Evolutionary conservation across 495 filamentous ascomycete species (phyloP).

Genomic region (Neurospora tetrasperma): DNA sequence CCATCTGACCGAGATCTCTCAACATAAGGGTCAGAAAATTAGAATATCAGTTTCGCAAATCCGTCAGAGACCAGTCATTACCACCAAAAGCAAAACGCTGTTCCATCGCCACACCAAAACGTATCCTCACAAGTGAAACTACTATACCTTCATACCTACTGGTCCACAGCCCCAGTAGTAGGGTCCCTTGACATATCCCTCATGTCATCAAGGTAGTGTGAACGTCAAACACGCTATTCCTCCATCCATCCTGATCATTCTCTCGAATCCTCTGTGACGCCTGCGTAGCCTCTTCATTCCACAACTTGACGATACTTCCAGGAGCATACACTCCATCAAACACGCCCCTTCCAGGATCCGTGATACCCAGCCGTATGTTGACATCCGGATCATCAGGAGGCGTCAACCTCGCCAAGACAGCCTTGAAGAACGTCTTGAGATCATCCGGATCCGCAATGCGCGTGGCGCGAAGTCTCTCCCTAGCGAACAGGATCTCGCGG

Average conservation of each 20-base stretch:
- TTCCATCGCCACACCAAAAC: neutral
- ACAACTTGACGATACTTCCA: slow-evolving; percentile 75
- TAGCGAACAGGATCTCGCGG: slow-evolving; percentile 73
- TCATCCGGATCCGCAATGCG: slow-evolving; percentile 74
- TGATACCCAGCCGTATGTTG: slow-evolving; percentile 57
- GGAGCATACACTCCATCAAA: slow-evolving; percentile 83
- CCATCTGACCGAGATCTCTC: neutral
- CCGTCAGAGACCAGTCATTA: neutral
- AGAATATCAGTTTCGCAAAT: neutral
- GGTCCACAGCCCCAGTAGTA: neutral
- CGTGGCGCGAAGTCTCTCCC: slow-evolving; percentile 77
- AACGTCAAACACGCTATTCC: slow-evolving; percentile 79
- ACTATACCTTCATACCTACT: neutral
- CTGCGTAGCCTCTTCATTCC: slow-evolving; percentile 64
- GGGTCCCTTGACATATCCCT: neutral
- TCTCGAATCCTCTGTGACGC: slow-evolving; percentile 52
- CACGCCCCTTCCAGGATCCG: slow-evolving; percentile 50
- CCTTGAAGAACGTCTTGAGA: slow-evolving; percentile 67
- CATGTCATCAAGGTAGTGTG: slow-evolving; percentile 21
- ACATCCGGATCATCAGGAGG: slow-evolving; percentile 64
- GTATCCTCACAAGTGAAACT: neutral
- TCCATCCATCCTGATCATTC: slow-evolving; percentile 64
- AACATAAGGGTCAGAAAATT: neutral
- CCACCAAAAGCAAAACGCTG: neutral
- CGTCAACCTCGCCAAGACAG: slow-evolving; percentile 62